These are phyloP conservation scores for Corylus americana DNA, from an alignment of 306 rosid genomes.

Conservation along the genomic window DNA sequence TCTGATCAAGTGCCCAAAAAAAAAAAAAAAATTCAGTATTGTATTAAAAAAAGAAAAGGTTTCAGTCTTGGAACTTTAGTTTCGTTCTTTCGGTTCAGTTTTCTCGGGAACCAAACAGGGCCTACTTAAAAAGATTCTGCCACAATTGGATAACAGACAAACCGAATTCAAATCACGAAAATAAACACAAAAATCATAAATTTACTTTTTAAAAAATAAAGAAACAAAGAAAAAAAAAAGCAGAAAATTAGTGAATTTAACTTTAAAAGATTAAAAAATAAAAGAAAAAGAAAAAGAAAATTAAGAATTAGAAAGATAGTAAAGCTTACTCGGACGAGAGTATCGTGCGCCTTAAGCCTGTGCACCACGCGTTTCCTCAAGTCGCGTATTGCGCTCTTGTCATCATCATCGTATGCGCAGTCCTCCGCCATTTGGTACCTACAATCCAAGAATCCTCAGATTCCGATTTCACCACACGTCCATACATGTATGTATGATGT, in stretches of 20 bases:
- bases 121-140: not conserved
- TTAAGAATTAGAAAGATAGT: not conserved
- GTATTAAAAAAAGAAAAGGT: not conserved
- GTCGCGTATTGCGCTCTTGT: constrained; percentile 21
- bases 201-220: not conserved
- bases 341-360: constrained; percentile 28
- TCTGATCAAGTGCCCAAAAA: not conserved
- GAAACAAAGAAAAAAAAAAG: not conserved
- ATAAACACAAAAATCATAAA: not conserved
- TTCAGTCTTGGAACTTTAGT: not conserved
- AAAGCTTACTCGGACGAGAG: constrained; percentile 15
- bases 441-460: not conserved
- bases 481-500: not conserved
- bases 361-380: constrained; percentile 22
- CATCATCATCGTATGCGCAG: constrained; percentile 30
- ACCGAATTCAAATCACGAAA: too few species aligned
- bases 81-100: not conserved
- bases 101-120: constrained; percentile 4
- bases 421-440: constrained; percentile 38
- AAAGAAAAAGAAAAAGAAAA: not conserved
- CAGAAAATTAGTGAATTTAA: not conserved
- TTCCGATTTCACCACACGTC: not conserved
- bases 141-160: too few species aligned
- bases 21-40: not conserved
- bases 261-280: not conserved